These are phyloP conservation scores for Penstemon davidsonii DNA, from an alignment of 257 asterid species.

Conservation along the genomic window DNA sequence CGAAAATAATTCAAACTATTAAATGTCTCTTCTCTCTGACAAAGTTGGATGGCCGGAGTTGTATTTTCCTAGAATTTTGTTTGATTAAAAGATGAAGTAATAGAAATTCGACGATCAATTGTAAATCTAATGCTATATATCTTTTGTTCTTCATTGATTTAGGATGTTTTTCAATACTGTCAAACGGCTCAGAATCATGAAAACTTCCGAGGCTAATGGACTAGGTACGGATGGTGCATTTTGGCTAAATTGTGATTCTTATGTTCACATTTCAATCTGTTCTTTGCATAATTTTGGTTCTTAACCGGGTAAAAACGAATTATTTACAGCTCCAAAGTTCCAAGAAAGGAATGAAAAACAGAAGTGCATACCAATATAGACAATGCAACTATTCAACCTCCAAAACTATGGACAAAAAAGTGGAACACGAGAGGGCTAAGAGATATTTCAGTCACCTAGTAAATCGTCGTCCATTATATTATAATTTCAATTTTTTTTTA, in stretches of 20 bases:
- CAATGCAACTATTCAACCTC: background rate
- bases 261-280: background rate
- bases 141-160: background rate
- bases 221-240: slow-evolving; percentile 45
- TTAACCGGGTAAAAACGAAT: background rate
- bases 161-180: slow-evolving; percentile 85
- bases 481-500: slow-evolving; percentile 23
- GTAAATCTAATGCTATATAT: slow-evolving; percentile 4
- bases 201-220: slow-evolving; percentile 75
- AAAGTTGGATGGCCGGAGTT: too few species aligned
- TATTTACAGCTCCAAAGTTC: slow-evolving; percentile 49
- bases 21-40: too few species aligned
- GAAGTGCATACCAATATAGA: slow-evolving; percentile 48
- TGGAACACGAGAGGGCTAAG: slow-evolving; percentile 24
- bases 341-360: slow-evolving; percentile 50
- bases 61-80: too few species aligned
- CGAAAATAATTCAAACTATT: too few species aligned
- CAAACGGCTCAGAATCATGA: slow-evolving; percentile 85
- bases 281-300: background rate
- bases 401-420: slow-evolving; percentile 18
- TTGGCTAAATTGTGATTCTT: background rate
- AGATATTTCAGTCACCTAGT: slow-evolving; percentile 23
- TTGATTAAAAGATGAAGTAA: background rate
- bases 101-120: background rate
- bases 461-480: background rate